phyloP scores from a whole-genome alignment of 2,329 filamentous ascomycete genomes.

The Colletotrichum gigasporum region DNA sequence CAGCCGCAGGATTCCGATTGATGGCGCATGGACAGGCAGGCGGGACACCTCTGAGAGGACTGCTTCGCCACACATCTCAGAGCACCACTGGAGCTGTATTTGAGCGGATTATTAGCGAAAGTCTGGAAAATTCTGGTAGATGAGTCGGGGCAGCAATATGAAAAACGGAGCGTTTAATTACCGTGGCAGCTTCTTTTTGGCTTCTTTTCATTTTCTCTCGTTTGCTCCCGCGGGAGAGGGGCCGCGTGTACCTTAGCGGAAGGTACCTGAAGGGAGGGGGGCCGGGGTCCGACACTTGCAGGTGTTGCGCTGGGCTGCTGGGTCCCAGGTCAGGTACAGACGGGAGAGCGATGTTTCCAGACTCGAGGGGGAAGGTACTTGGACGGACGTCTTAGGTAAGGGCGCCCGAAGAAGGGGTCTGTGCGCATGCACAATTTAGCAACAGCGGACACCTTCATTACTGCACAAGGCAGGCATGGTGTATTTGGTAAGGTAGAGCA shows the following conservation, averaged over 20 bases:
- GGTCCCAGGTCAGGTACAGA: no score
- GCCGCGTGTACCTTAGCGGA: not conserved
- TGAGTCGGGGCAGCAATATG: no score
- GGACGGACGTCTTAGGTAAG: no score
- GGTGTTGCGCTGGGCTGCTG: no score
- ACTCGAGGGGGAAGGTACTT: no score
- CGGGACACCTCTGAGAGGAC: not conserved
- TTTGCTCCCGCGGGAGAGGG: conserved; percentile 15
- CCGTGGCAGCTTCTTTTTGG: conserved; percentile 1
- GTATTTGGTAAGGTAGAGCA: not conserved
- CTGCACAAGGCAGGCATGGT: not conserved
- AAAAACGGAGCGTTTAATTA: not conserved
- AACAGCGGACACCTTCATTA: not conserved
- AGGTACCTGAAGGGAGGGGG: not conserved
- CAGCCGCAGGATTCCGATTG: conserved; percentile 9
- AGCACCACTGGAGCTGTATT: not conserved
- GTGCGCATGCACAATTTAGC: not conserved
- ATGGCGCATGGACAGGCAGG: conserved; percentile 5
- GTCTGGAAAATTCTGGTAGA: no score
- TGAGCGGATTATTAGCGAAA: no score
- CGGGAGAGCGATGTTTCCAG: no score
- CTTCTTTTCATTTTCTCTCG: conserved; percentile 10
- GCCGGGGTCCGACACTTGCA: no score
- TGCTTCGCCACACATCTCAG: no score
- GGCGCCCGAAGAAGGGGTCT: not conserved